A percentile compares a stretch with the other conserved stretches of the same genome.
phyloP scores from a whole-genome alignment of 2,329 filamentous ascomycete species.

The Gaeumannomyces tritici region DNA sequence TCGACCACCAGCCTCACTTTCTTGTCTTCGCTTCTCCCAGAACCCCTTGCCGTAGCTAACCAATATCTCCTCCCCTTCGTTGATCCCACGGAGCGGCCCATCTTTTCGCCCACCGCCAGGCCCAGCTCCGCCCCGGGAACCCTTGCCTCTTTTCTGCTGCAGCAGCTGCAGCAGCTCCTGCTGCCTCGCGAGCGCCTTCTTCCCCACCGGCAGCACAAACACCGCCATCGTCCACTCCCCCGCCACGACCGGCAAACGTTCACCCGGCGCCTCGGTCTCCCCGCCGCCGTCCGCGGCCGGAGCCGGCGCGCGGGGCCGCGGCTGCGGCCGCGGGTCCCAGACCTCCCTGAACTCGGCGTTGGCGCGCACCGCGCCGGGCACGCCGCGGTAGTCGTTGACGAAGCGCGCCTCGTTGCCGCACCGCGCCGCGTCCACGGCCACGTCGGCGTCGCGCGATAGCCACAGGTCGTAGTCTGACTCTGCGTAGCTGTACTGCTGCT shows the following conservation, averaged over 20 bases:
- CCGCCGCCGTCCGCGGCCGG: background rate
- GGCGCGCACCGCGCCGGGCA: conserved; percentile 30
- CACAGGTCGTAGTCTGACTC: conserved; percentile 55
- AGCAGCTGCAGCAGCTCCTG: conserved; percentile 3
- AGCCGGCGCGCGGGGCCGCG: background rate
- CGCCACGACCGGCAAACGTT: background rate
- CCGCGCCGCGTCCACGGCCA: conserved; percentile 50
- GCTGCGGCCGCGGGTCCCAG: conserved; percentile 37
- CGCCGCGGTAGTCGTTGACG: conserved; percentile 57
- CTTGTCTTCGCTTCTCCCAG: conserved; percentile 41
- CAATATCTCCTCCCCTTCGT: conserved; percentile 53
- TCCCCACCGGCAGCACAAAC: conserved; percentile 40
- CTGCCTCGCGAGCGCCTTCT: conserved; percentile 16
- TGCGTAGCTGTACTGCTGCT: conserved; percentile 19
- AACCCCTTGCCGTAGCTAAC: conserved; percentile 62
- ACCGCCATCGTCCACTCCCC: conserved; percentile 47
- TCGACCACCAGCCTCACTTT: conserved; percentile 10
- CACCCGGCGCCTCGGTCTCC: background rate
- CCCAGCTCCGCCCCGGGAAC: background rate
- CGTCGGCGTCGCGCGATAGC: conserved; percentile 44
- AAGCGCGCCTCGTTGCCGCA: conserved; percentile 56
- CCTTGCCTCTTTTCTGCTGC: background rate
- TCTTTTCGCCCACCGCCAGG: background rate
- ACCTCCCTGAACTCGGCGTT: conserved; percentile 51
- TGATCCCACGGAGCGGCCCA: conserved; percentile 23